Evolutionary conservation across 2,329 filamentous ascomycete species (phyloP).

Genomic region (Dactylonectria macrodidyma): DNA sequence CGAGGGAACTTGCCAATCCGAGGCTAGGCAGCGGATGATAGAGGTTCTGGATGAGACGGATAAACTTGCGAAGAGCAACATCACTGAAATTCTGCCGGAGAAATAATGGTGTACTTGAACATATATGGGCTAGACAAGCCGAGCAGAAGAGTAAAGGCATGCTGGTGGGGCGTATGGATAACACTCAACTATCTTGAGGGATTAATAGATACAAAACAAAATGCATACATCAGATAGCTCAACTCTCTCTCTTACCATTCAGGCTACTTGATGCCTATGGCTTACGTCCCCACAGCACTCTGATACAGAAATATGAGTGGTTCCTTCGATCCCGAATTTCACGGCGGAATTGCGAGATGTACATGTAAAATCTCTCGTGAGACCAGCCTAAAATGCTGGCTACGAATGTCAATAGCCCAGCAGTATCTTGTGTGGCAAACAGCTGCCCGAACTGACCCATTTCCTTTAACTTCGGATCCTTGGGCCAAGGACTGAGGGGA

Average conservation of each 20-base stretch:
- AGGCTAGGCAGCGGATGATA: conserved; percentile 29
- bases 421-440: conserved; percentile 29
- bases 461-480: conserved; percentile 39
- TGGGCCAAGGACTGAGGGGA: conserved; percentile 37
- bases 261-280: conserved; percentile 15
- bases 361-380: conserved; percentile 49
- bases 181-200: neutral
- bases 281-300: conserved; percentile 48
- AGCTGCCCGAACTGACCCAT: conserved; percentile 43
- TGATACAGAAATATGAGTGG: conserved; percentile 46
- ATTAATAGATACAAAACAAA: too few species aligned
- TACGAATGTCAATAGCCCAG: conserved; percentile 25
- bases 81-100: conserved; percentile 41
- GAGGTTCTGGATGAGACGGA: conserved; percentile 41
- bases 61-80: conserved; percentile 43
- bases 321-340: conserved; percentile 44
- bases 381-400: conserved; percentile 50
- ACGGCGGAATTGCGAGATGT: conserved; percentile 51
- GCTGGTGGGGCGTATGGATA: neutral
- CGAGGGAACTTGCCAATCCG: neutral
- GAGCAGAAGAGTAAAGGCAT: neutral
- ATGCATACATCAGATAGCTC: too few species aligned
- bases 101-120: conserved; percentile 51
- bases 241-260: too few species aligned
- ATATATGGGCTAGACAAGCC: neutral